A percentile compares a stretch with the other conserved stretches of the same genome.
phyloP scores from a whole-genome alignment of 1,139 yeast genomes.

The Debaryomycetaceae sp. region DNA sequence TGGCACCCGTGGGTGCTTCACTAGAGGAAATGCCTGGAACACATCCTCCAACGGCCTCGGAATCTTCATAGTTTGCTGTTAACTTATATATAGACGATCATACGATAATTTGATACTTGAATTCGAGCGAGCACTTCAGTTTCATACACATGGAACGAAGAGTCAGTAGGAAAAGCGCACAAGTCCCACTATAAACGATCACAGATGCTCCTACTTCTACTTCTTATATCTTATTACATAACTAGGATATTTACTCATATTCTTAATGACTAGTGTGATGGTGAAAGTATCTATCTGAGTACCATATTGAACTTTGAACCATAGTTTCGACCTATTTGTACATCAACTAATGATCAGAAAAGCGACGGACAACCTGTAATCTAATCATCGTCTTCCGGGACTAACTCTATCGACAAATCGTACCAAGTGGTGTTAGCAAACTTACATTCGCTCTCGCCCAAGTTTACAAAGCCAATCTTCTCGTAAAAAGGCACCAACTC shows the following conservation, averaged over 20 bases:
- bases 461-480: conserved; percentile 68
- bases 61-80: conserved; percentile 15
- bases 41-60: conserved; percentile 41
- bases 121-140: neutral
- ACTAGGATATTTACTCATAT: neutral
- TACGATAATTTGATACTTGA: neutral
- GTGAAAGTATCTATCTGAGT: no score
- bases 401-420: conserved; percentile 60
- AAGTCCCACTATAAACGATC: neutral
- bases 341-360: no score
- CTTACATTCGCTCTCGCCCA: conserved; percentile 57
- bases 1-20: conserved; percentile 28
- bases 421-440: conserved; percentile 65
- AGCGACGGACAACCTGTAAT: no score
- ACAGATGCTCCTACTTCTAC: neutral
- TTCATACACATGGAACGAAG: no score
- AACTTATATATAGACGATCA: no score
- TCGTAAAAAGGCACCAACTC: conserved; percentile 72
- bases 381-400: conserved; percentile 50
- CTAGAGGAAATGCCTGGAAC: conserved; percentile 50
- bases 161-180: no score
- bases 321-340: no score
- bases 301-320: no score
- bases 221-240: neutral
- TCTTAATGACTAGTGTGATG: no score